A percentile compares a stretch with the other conserved stretches of the same genome.
Conservation (phyloP, 257 asterid species). For the Haberlea rhodopensis region DNA sequence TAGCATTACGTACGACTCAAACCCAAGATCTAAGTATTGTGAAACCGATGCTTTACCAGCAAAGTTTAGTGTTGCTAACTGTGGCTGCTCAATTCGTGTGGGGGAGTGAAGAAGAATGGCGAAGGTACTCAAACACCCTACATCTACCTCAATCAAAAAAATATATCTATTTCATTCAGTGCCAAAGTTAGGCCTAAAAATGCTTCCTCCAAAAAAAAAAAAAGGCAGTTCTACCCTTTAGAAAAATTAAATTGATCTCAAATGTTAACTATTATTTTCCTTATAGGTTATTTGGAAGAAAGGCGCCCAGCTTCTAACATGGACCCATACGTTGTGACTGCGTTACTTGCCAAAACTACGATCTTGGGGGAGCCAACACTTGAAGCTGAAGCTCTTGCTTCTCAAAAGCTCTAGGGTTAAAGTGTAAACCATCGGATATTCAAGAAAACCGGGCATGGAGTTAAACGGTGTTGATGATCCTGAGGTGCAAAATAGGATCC, state of each 20-base stretch:
- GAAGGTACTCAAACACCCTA: constrained; percentile 49
- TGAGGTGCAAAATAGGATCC: constrained; percentile 30
- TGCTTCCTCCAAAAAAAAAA: too few relatives aligned
- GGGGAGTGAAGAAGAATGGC: constrained; percentile 93
- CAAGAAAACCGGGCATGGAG: neutral
- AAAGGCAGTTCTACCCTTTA: too few relatives aligned
- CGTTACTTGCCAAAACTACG: constrained; percentile 86
- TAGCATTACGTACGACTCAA: too few relatives aligned
- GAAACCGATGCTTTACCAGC: too few relatives aligned
- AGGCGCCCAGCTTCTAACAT: constrained; percentile 99
- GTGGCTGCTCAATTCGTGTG: constrained; percentile 98
- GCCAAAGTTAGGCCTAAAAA: too few relatives aligned
- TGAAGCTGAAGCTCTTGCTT: constrained; percentile 89
- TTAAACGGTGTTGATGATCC: constrained; percentile 18
- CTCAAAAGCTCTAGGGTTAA: constrained; percentile 73
- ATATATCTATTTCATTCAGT: too few relatives aligned
- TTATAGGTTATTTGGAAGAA: constrained; percentile 89
- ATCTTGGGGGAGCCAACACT: constrained; percentile 88
- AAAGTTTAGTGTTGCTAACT: constrained; percentile 79
- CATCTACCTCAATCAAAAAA: neutral
- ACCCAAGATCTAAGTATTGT: too few relatives aligned
- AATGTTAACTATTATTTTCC: neutral
- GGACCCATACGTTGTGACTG: constrained; percentile 90
- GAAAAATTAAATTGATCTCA: neutral
- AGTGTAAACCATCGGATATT: constrained; percentile 38